Base-by-base conservation (phyloP, 2,329 filamentous ascomycete genomes). In the Paracoccidioides lutzii region DNA sequence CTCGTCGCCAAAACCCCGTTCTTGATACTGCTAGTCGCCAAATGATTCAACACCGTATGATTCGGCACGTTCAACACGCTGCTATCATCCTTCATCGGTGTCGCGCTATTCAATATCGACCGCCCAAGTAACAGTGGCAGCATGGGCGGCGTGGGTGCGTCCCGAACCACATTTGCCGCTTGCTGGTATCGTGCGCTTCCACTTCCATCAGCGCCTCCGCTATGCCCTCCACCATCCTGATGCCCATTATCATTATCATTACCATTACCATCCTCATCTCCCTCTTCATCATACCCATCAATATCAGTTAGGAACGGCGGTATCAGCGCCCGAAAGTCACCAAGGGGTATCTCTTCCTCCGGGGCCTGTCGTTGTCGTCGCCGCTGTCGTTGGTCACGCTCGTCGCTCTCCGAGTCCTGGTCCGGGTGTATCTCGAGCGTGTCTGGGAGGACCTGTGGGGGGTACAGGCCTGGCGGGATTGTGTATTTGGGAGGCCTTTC, bases 1-100 rank as follows among this genome's bases (percentile, higher is more conserved):
- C 90, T 96, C 5, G 95, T 94, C 38, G 93, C 93, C 61, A 98
- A 78, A 32, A 97, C 88, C 60, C 91, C 90, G 63, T 95, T 90
- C 76, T 95, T 96, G 71, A 98, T 98, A 70, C 90, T 96, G 71
- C 91, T 97, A 3, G 93, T 98, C 51, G 91, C 91, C 63, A 98
- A 76, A 70, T 98, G 93, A 63, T 98, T 98, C 60, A 98, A 75
- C 37, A 97, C 89, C 0, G 93, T 96, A 67, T 98, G 91, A 65
- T 97, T 98, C 12, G 93, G 93, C 80, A 96, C 91, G 62, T 89
- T 93, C 60, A 98, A 75, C 59, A 98, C 93, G 72, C 90, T 96
- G 71, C 91, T 95, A 72, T 98, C 93, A 69, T 98, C 93, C 75
- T 97, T 97, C 78, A 95, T 89, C 5, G 91, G 84, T 32, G 88